phyloP scores from a whole-genome alignment of 139 green algal species.

The Volvox reticuliferus region DNA sequence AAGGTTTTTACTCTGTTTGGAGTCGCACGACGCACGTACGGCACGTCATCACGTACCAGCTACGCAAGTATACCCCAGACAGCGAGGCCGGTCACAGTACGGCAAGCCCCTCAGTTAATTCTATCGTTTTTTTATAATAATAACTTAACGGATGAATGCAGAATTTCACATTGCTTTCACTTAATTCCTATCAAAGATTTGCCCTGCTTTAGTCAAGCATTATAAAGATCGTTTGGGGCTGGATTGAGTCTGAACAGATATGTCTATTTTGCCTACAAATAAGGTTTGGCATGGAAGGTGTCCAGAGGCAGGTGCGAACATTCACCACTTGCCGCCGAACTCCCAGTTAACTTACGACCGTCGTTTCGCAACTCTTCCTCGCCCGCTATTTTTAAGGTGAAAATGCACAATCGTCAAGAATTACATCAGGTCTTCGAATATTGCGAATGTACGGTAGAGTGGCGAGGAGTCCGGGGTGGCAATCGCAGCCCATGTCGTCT shows the following conservation, averaged over 20 bases:
- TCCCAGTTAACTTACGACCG: not conserved
- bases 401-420: not conserved
- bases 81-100: not conserved
- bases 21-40: too few relatives aligned
- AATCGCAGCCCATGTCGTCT: not conserved
- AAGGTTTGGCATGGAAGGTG: not conserved
- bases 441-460: not conserved
- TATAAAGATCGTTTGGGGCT: not conserved
- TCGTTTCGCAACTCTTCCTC: not conserved
- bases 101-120: not conserved
- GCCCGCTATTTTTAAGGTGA: not conserved
- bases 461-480: not conserved
- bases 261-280: not conserved
- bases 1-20: too few relatives aligned
- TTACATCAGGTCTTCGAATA: not conserved
- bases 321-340: not conserved
- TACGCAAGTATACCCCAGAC: not conserved
- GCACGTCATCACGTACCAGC: too few relatives aligned
- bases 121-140: not conserved
- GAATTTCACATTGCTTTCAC: not conserved
- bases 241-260: not conserved
- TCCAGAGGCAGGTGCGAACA: conserved; percentile 1
- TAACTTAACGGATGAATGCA: not conserved
- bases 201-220: not conserved
- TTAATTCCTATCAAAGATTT: too few relatives aligned